Conservation (phyloP, 108 stramenopile genomes). For the Cyclotella sp. region DNA sequence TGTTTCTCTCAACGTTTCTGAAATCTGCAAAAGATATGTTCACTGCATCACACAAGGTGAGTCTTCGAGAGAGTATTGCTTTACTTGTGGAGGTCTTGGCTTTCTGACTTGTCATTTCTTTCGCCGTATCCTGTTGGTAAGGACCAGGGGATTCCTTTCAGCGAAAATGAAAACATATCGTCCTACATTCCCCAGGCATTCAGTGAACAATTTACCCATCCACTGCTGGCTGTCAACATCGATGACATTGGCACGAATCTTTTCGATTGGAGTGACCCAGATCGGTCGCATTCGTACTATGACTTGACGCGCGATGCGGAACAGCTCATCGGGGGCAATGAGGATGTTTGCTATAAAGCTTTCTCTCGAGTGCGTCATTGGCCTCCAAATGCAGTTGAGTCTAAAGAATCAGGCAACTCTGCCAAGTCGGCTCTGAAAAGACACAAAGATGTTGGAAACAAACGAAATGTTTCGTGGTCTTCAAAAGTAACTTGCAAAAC, state of each 20-base stretch:
- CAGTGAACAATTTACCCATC: slow-evolving; percentile 70
- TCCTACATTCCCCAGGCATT: slow-evolving; percentile 78
- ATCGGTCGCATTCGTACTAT: slow-evolving; percentile 65
- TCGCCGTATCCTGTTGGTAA: slow-evolving; percentile 30
- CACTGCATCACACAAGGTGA: slow-evolving; percentile 41
- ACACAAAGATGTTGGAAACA: slow-evolving; percentile 24
- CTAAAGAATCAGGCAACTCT: slow-evolving; percentile 28
- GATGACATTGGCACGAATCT: slow-evolving; percentile 69
- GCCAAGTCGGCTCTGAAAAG: slow-evolving; percentile 45
- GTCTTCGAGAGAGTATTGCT: neutral
- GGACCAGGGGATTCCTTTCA: slow-evolving; percentile 42
- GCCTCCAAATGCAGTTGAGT: slow-evolving; percentile 32
- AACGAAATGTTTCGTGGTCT: slow-evolving; percentile 50
- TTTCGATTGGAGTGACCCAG: slow-evolving; percentile 81
- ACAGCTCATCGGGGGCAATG: slow-evolving; percentile 48
- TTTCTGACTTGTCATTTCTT: neutral
- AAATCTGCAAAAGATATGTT: slow-evolving; percentile 36
- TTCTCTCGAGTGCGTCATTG: slow-evolving; percentile 54
- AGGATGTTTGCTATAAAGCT: slow-evolving; percentile 48
- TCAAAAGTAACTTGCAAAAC: slow-evolving; percentile 60
- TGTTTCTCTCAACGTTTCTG: slow-evolving; percentile 42
- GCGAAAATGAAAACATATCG: slow-evolving; percentile 43
- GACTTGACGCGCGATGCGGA: slow-evolving; percentile 81
- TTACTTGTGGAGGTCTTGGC: neutral
- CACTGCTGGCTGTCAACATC: slow-evolving; percentile 73